Conservation (phyloP, 106 monocot species). For the Narthecium ossifragum region DNA sequence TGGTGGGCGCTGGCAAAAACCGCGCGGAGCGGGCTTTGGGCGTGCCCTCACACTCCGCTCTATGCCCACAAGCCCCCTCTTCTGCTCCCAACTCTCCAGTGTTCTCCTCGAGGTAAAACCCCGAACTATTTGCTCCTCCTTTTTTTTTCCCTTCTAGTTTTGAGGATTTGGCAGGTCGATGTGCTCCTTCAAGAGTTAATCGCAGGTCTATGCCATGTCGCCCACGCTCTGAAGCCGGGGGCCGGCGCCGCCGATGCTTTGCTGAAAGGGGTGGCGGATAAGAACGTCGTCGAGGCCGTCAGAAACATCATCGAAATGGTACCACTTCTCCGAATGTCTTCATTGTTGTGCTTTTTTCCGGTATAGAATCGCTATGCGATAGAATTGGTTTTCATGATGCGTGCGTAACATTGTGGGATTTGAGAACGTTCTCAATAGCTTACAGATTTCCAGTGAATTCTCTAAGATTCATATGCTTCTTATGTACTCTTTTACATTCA, state of each 20-base stretch:
- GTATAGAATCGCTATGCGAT: too few species aligned
- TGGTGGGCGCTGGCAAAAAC: background rate
- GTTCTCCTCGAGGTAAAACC: background rate
- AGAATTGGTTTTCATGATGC: too few species aligned
- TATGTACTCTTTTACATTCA: background rate
- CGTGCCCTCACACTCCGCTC: background rate
- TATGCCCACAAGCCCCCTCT: background rate
- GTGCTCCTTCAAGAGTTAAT: background rate
- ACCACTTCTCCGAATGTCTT: too few species aligned
- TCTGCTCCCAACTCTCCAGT: background rate
- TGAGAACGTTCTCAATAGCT: too few species aligned
- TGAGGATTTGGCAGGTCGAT: background rate
- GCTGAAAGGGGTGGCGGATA: conserved; percentile 31
- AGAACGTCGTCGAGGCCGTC: conserved; percentile 37
- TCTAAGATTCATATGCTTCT: background rate
- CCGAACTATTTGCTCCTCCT: background rate
- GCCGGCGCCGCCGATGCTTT: background rate
- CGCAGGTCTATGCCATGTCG: conserved; percentile 5
- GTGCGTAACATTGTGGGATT: too few species aligned
- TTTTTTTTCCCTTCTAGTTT: background rate
- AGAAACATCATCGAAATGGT: conserved; percentile 60
- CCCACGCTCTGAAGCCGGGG: conserved; percentile 5
- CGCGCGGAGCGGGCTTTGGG: background rate
- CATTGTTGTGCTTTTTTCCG: background rate
- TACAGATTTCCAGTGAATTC: background rate